Percentiles rank a stretch among this genome's conserved stretches.
phyloP scores from a whole-genome alignment of 768 basidiomycete species.

The Trametes punicea region DNA sequence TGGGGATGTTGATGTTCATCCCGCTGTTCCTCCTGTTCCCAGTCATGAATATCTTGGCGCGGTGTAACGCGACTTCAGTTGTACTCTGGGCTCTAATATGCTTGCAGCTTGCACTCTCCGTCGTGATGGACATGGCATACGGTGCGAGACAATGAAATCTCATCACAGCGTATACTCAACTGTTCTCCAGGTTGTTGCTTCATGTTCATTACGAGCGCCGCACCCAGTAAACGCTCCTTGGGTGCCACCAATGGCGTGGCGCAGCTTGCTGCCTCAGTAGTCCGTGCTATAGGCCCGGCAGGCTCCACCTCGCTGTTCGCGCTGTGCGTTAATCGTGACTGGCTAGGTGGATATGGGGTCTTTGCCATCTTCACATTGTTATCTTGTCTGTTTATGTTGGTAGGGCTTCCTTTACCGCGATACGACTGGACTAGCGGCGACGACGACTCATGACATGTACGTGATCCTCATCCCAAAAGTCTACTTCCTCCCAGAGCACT shows the following conservation, averaged over 20 bases:
- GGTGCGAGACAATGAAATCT: slow-evolving; percentile 19
- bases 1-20: slow-evolving; percentile 28
- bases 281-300: slow-evolving; percentile 52
- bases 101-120: slow-evolving; percentile 24
- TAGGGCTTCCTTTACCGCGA: slow-evolving; percentile 20
- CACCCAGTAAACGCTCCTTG: slow-evolving; percentile 35
- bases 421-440: slow-evolving; percentile 20
- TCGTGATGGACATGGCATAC: slow-evolving; percentile 30
- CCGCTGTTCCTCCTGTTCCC: slow-evolving; percentile 30
- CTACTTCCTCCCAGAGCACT: too few species aligned
- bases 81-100: slow-evolving; percentile 26
- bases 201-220: slow-evolving; percentile 31
- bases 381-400: slow-evolving; percentile 17
- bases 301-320: slow-evolving; percentile 57
- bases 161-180: neutral
- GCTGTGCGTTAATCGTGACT: slow-evolving; percentile 41
- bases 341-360: slow-evolving; percentile 45
- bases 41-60: slow-evolving; percentile 27
- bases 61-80: slow-evolving; percentile 9
- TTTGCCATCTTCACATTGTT: slow-evolving; percentile 27
- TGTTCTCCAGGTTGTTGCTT: slow-evolving; percentile 27
- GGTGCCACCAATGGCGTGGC: slow-evolving; percentile 54
- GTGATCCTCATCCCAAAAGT: neutral
- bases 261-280: slow-evolving; percentile 48
- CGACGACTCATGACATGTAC: slow-evolving; percentile 9